Evolutionary conservation across 208 protist genomes (phyloP).

Genomic region (Trypanosoma scelopori): DNA sequence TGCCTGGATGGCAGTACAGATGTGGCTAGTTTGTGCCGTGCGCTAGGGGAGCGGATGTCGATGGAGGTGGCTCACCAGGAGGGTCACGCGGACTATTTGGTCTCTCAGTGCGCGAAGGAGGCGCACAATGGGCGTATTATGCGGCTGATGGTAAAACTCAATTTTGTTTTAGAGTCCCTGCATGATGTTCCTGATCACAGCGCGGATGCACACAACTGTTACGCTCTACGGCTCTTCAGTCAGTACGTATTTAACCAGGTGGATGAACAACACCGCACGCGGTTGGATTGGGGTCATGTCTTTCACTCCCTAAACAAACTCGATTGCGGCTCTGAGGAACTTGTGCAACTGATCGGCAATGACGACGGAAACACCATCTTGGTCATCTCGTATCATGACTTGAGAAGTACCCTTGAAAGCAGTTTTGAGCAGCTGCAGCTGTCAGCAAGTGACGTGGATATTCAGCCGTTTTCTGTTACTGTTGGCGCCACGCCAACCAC

Average conservation of each 20-base stretch:
- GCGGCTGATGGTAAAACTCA: conserved; percentile 93
- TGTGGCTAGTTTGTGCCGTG: conserved; percentile 67
- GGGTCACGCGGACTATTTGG: conserved; percentile 86
- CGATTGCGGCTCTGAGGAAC: conserved; percentile 93
- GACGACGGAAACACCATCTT: conserved; percentile 90
- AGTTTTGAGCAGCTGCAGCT: conserved; percentile 86
- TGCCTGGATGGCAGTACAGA: conserved; percentile 68
- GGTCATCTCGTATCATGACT: conserved; percentile 94
- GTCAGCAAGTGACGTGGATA: conserved; percentile 24
- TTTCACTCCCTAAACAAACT: conserved; percentile 97
- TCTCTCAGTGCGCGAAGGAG: conserved; percentile 92
- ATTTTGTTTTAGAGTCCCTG: conserved; percentile 89
- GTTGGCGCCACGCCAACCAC: conserved; percentile 22
- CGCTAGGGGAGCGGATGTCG: conserved; percentile 81
- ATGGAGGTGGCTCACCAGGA: conserved; percentile 89
- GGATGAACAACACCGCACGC: conserved; percentile 86
- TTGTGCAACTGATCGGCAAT: conserved; percentile 90
- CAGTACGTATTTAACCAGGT: conserved; percentile 97
- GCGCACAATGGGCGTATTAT: conserved; percentile 96
- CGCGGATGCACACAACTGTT: conserved; percentile 53
- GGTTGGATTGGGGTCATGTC: conserved; percentile 94
- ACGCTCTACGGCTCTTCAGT: conserved; percentile 93
- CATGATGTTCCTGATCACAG: conserved; percentile 84
- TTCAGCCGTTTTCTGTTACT: conserved; percentile 27
- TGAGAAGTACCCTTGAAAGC: conserved; percentile 84